Evolutionary conservation across 176 grass and related monocot species (phyloP), one percentile per base, ranked within the genome.

Genomic region (Lolium rigidum): DNA sequence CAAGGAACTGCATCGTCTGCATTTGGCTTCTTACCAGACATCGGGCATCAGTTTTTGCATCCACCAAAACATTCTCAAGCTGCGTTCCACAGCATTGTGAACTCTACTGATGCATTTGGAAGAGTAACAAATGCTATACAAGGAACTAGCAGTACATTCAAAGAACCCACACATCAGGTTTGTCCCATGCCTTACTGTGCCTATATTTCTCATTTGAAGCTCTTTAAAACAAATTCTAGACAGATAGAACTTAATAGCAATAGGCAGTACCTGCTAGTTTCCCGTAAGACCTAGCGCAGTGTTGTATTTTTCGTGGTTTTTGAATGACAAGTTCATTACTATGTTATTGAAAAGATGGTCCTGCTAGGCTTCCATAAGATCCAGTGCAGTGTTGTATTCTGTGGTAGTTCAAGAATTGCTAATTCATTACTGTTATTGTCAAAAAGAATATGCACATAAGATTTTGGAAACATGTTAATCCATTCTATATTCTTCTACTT

Each of bases 101-200:
- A 90, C 70, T 25, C 69, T 59, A 17, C 82, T 13, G 88, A 92
- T 74, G 59, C 79, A 69, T 85, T 93, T 31, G 69, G 83, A 84
- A 87, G 81, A 79, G 71, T 90, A 63, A 72, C 75, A 48, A 79
- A 79, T 91, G 47, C 86, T 83, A 80, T 83, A 63, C 10, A 80
- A 43, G 75, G 76, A 7, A 54, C 73, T 68, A 52, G 60, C 62
- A 87, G 38, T 67, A 86, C 82, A 89, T 87, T 88, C 41, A 93
- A 93, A 83, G 88, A 93, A 56, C 58, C 86, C n/a, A 3, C 37
- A 70, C 69, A 86, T 56, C 91, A 90, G 91, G 85, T 90, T 90
- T 68, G 74, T 69, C 15, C 63, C 20, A 17, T 58, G 3, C 49
- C 52, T 89, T 56, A 15, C 0, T 65, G 46, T 76, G 18, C 26